phyloP scores from a whole-genome alignment of 2,329 filamentous ascomycete genomes.

The Neophaeococcomyces mojaviensis region DNA sequence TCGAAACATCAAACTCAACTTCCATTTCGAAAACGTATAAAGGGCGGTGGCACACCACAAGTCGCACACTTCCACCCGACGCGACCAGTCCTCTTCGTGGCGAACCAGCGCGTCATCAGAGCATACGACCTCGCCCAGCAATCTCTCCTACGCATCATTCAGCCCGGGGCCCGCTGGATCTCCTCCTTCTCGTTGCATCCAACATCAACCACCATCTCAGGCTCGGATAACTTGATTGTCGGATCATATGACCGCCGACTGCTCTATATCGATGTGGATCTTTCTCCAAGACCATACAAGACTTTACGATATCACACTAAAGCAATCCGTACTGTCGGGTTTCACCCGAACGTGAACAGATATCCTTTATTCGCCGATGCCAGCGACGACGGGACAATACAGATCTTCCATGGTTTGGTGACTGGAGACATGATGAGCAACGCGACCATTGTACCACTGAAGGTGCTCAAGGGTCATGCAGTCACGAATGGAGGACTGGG shows the following conservation, averaged over 20 bases:
- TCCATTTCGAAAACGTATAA: conserved; percentile 69
- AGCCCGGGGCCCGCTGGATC: conserved; percentile 91
- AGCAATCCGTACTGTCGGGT: conserved; percentile 82
- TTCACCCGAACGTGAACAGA: conserved; percentile 62
- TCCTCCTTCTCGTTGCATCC: conserved; percentile 89
- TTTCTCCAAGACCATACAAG: conserved; percentile 86
- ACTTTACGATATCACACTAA: conserved; percentile 90
- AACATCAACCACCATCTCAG: conserved; percentile 73
- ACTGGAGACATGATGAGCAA: conserved; percentile 93
- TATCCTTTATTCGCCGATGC: conserved; percentile 88
- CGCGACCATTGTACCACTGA: conserved; percentile 90
- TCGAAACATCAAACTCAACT: conserved; percentile 92
- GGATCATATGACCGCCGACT: conserved; percentile 90
- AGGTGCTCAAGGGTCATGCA: conserved; percentile 85
- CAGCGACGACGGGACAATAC: conserved; percentile 86
- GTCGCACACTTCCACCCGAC: conserved; percentile 91
- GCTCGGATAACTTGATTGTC: conserved; percentile 88
- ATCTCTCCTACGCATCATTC: conserved; percentile 84
- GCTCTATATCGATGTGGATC: conserved; percentile 93
- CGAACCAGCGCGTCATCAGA: conserved; percentile 85
- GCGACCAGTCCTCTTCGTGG: conserved; percentile 89
- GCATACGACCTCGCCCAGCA: conserved; percentile 90
- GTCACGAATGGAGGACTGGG: conserved; percentile 71
- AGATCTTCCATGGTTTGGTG: conserved; percentile 96
- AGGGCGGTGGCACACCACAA: conserved; percentile 69